phyloP scores from a whole-genome alignment of 257 asterid species.

The Solanum appendiculatum region DNA sequence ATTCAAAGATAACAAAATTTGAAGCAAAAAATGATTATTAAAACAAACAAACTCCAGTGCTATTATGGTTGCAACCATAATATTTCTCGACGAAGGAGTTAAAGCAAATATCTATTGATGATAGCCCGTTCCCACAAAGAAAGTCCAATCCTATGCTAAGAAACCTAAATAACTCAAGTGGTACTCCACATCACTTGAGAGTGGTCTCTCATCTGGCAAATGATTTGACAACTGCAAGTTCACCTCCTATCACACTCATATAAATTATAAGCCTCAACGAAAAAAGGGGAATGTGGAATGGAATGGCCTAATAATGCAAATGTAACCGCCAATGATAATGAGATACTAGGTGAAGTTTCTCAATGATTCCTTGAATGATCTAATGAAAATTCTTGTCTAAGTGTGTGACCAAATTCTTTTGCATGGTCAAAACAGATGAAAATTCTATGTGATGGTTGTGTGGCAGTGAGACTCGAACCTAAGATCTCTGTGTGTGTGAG shows the following conservation, averaged over 20 bases:
- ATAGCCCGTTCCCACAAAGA: not conserved
- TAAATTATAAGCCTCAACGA: not conserved
- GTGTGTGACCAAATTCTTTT: not conserved
- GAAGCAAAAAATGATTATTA: not conserved
- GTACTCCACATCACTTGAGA: not conserved
- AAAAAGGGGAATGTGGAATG: not conserved
- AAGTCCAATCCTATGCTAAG: not conserved
- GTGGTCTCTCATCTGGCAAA: not conserved
- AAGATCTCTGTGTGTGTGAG: not conserved
- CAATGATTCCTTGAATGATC: not conserved
- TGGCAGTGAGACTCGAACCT: not conserved
- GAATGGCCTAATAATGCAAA: not conserved
- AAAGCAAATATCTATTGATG: not conserved
- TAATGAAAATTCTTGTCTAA: not conserved
- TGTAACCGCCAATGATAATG: not conserved
- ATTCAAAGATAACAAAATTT: not conserved
- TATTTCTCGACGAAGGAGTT: not conserved
- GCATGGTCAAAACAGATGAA: not conserved
- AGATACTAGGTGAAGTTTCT: not conserved
- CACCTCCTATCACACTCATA: not conserved
- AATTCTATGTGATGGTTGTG: not conserved
- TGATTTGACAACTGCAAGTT: not conserved
- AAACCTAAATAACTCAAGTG: not conserved
- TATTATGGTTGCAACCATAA: not conserved
- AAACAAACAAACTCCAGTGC: not conserved